phyloP scores from a whole-genome alignment of 2,329 filamentous ascomycete genomes.

The Penicillium brasilianum region DNA sequence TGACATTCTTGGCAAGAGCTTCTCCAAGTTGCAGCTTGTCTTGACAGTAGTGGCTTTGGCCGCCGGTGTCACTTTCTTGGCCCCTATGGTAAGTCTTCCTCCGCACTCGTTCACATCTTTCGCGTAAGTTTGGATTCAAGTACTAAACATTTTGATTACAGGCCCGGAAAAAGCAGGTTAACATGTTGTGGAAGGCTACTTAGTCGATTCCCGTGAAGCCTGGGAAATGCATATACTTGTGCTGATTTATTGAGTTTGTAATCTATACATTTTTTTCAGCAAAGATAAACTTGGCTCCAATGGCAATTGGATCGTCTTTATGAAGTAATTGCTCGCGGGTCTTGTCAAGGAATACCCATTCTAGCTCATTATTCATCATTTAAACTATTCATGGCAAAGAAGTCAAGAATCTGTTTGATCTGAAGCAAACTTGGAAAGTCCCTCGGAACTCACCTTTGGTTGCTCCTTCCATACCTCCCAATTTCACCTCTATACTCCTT shows the following conservation, averaged over 20 bases:
- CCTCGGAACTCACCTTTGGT: too few relatives aligned
- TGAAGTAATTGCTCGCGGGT: not conserved
- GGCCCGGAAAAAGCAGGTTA: conserved; percentile 32
- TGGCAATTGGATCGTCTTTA: not conserved
- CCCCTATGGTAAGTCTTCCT: conserved; percentile 74
- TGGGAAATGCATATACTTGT: conserved; percentile 19
- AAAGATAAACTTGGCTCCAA: not conserved
- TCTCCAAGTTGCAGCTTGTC: conserved; percentile 86
- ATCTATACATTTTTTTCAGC: conserved; percentile 16
- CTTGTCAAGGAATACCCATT: not conserved
- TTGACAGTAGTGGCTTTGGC: conserved; percentile 81
- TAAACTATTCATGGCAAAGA: not conserved
- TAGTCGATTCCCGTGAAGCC: conserved; percentile 8
- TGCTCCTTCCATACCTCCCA: too few relatives aligned
- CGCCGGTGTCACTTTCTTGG: conserved; percentile 75
- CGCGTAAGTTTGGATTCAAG: not conserved
- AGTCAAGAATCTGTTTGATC: not conserved
- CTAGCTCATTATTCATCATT: not conserved
- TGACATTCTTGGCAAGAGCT: conserved; percentile 89
- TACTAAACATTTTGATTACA: conserved; percentile 20
- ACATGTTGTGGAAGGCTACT: conserved; percentile 30
- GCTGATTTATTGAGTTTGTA: conserved; percentile 15
- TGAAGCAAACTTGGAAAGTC: too few relatives aligned
- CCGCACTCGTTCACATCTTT: not conserved
- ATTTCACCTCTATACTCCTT: too few relatives aligned